A percentile compares a stretch with the other conserved stretches of the same genome.
These are phyloP conservation scores for Pestalotiopsis sp. DNA, from an alignment of 2,329 filamentous ascomycete genomes.

Conservation along the genomic window DNA sequence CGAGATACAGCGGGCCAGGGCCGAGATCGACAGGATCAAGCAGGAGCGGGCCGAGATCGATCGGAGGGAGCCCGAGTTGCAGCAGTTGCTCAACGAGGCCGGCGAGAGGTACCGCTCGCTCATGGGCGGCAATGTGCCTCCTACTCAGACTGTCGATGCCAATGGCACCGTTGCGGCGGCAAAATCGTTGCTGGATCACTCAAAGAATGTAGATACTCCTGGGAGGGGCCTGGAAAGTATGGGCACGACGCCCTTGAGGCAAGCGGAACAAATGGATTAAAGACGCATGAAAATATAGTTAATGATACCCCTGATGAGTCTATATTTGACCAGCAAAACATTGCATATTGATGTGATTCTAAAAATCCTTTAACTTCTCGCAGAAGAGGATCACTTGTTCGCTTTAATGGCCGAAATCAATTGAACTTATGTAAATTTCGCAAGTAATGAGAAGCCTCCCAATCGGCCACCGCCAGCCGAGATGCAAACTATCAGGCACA, in stretches of 20 bases:
- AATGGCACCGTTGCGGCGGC: conserved; percentile 23
- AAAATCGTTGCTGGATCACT: conserved; percentile 27
- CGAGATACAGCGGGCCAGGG: conserved; percentile 49
- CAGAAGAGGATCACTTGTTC: too few relatives aligned
- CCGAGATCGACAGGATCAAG: conserved; percentile 60
- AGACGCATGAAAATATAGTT: conserved; percentile 14
- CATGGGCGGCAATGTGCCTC: conserved; percentile 10
- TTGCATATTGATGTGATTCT: too few relatives aligned
- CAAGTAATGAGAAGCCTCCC: not conserved
- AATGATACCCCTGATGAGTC: conserved; percentile 23
- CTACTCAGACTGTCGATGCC: not conserved
- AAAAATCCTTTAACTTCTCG: too few relatives aligned
- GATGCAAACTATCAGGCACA: not conserved
- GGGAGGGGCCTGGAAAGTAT: conserved; percentile 48
- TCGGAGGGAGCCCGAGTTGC: conserved; percentile 76
- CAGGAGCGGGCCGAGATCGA: conserved; percentile 65
- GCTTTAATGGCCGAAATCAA: not conserved
- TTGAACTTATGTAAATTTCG: conserved; percentile 5
- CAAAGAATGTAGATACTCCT: conserved; percentile 19
- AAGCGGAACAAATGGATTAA: conserved; percentile 31
- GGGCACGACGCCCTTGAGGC: conserved; percentile 43
- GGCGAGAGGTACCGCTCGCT: conserved; percentile 62
- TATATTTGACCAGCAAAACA: too few relatives aligned
- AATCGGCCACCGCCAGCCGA: not conserved
- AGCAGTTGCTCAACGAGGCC: conserved; percentile 78